A percentile compares a stretch with the other conserved stretches of the same genome.
Conservation (phyloP, 495 filamentous ascomycete genomes). For the Hypoxylon cercidicola region DNA sequence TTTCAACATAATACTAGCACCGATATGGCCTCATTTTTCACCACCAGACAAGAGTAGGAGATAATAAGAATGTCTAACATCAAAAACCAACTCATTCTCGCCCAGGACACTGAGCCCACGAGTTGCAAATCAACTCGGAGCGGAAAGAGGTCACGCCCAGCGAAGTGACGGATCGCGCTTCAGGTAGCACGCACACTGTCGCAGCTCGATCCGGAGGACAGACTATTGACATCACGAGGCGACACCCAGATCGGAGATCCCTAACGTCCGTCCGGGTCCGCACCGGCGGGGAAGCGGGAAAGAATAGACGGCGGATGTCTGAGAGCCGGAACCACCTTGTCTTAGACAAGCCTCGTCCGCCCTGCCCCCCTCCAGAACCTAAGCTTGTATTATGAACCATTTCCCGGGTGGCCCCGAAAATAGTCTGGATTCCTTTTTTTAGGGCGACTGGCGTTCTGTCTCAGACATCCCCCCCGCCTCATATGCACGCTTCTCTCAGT, state of each 20-base stretch:
- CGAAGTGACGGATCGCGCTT: slow-evolving; percentile 3
- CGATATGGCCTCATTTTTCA: no score
- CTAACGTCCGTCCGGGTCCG: not conserved
- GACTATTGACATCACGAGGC: slow-evolving; percentile 11
- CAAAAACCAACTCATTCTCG: no score
- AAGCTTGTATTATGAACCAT: slow-evolving; percentile 19
- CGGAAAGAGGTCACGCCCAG: slow-evolving; percentile 8
- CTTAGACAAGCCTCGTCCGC: slow-evolving; percentile 4
- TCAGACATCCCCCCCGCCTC: not conserved
- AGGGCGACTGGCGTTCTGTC: not conserved
- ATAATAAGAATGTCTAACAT: no score
- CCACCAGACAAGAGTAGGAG: no score
- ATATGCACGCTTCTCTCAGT: slow-evolving; percentile 3
- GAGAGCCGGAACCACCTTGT: not conserved
- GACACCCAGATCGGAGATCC: not conserved
- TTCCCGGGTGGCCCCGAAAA: no score
- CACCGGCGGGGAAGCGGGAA: not conserved
- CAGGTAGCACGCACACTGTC: slow-evolving; percentile 23
- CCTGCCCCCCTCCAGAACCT: not conserved
- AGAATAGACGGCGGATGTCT: slow-evolving; percentile 18
- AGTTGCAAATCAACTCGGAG: not conserved
- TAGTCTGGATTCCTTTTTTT: not conserved
- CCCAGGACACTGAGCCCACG: no score
- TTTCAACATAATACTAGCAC: no score
- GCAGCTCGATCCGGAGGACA: slow-evolving; percentile 21